Evolutionary conservation across 108 stramenopile species (phyloP).

Genomic region (Conticribra guillardii): DNA sequence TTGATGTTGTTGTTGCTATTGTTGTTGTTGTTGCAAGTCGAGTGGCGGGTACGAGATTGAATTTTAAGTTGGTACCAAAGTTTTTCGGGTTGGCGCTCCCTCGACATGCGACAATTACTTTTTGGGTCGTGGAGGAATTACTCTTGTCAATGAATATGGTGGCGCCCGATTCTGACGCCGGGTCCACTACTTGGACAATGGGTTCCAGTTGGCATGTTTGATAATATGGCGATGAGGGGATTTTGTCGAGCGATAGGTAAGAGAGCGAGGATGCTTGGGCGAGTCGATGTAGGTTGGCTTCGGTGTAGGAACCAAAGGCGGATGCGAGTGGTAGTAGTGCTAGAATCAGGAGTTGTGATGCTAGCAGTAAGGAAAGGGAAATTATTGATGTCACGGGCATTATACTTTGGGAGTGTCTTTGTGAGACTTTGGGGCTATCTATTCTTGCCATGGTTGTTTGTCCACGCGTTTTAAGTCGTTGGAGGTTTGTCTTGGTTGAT

Average conservation of each 20-base stretch:
- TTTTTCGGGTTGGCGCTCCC: conserved; percentile 59
- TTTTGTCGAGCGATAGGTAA: conserved; percentile 60
- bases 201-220: conserved; percentile 38
- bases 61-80: conserved; percentile 62
- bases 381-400: no score
- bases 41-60: conserved; percentile 51
- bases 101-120: conserved; percentile 60
- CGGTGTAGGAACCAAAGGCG: background rate
- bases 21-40: conserved; percentile 16
- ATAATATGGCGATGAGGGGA: conserved; percentile 58
- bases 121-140: background rate
- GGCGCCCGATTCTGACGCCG: conserved; percentile 57
- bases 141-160: conserved; percentile 49
- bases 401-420: no score
- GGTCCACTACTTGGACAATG: conserved; percentile 59
- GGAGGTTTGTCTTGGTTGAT: no score
- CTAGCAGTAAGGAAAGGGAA: no score
- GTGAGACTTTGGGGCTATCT: no score
- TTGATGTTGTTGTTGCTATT: conserved; percentile 3
- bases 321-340: background rate
- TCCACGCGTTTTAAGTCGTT: no score
- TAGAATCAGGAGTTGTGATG: background rate
- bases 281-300: conserved; percentile 36
- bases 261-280: conserved; percentile 62
- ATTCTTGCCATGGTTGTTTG: no score